Percentiles rank a stretch among this genome's conserved stretches.
Evolutionary conservation across 2,329 filamentous ascomycete species (phyloP).

Genomic region (Ophiostoma sp.): DNA sequence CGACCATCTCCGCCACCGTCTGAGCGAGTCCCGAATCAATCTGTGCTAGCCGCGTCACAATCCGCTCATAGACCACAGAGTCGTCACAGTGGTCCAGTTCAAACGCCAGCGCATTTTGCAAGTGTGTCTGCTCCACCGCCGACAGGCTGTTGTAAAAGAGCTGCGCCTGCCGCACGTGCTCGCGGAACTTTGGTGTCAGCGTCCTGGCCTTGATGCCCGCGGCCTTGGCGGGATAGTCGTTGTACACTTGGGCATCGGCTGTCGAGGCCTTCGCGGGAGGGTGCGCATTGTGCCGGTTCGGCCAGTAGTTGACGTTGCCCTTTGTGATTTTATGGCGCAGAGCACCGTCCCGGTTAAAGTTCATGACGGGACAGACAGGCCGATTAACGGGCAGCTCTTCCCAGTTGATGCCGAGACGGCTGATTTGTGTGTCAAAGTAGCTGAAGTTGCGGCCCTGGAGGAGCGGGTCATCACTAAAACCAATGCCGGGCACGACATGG

Average conservation of each 20-base stretch:
- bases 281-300: constrained; percentile 65
- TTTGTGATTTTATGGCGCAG: constrained; percentile 72
- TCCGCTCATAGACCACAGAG: constrained; percentile 69
- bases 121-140: constrained; percentile 63
- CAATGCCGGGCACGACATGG: constrained; percentile 76
- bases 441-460: constrained; percentile 71
- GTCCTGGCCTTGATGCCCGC: constrained; percentile 69
- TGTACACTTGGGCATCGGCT: constrained; percentile 61
- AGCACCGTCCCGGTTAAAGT: constrained; percentile 73
- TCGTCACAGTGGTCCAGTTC: constrained; percentile 83
- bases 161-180: constrained; percentile 76
- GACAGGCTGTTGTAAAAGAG: constrained; percentile 80
- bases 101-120: constrained; percentile 62
- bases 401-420: constrained; percentile 71
- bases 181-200: constrained; percentile 71
- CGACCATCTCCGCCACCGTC: constrained; percentile 4
- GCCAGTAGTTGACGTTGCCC: constrained; percentile 77
- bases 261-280: constrained; percentile 58
- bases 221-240: constrained; percentile 66
- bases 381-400: constrained; percentile 76
- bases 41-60: constrained; percentile 67
- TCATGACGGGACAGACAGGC: constrained; percentile 73
- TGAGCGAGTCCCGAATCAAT: constrained; percentile 64
- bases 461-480: constrained; percentile 74
- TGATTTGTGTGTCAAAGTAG: constrained; percentile 68